Evolutionary conservation across 306 rosid genomes (phyloP), one percentile per base, ranked within the genome.

Genomic region (Spatholobus suberectus): DNA sequence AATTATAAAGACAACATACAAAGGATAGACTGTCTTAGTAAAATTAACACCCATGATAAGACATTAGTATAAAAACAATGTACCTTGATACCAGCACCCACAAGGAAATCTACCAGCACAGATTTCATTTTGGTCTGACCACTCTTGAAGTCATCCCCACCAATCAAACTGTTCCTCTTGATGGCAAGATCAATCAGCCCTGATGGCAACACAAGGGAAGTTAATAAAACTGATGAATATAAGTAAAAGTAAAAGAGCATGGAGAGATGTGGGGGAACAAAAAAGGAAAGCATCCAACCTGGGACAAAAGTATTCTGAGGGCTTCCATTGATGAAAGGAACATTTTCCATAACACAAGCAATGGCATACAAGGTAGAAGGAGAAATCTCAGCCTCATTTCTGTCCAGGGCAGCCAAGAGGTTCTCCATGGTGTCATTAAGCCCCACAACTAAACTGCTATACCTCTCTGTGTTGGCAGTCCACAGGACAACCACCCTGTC

Each of bases 381-480:
- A 82, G 99, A 96, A 49, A 96, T 96, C 94, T 96, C 99, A 18
- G 93, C 71, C 78, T 96, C 99, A 82, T 96, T 85, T 90, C 82
- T 90, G 63, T 96, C 99, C 80, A 96, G 59, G 2, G 97, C 79
- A 87, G 94, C 90, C 81, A 96, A 79, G 51, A 93, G 99, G 84
- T 79, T 93, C 65, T 93, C 98, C 21, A 44, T 70, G 37, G 98
- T 96, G 85, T 96, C 98, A 51, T 96, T 96, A 72, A 96, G 90
- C 51, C 99, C 99, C 40, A 89, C 97, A 38, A 85, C 82, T 67
- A 96, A 90, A 82, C 90, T 91, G 37, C 99, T 94, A 77, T 94
- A 96, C 87, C 99, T 91, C 89, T 96, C 99, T 12, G 99, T 96
- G 95, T 96, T 96, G 32, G 99, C 99, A 34, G 99, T 96, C 99